Evolutionary conservation across 225 moss, liverwort and hornwort species (phyloP).

Genomic region (Polytrichum commune): DNA sequence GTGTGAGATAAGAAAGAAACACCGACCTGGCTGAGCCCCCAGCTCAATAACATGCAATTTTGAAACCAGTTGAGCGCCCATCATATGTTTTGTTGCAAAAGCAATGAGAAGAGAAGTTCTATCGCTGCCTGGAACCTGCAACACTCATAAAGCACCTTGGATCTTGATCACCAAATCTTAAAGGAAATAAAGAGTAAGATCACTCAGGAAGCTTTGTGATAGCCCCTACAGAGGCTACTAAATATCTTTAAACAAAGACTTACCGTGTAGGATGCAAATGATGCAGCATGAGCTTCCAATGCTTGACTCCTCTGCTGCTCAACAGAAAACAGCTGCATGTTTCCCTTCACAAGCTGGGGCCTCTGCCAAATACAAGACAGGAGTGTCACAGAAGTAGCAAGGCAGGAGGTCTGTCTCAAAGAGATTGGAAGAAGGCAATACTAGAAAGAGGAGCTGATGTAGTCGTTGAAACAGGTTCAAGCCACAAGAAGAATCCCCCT

Average conservation of each 20-base stretch:
- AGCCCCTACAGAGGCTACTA: constrained; percentile 1
- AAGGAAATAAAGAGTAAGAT: neutral
- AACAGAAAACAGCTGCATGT: constrained; percentile 96
- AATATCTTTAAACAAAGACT: constrained; percentile 1
- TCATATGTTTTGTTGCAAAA: constrained; percentile 33
- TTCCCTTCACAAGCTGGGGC: constrained; percentile 94
- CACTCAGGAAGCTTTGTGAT: neutral
- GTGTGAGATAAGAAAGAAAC: constrained; percentile 20
- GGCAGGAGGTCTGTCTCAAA: no score
- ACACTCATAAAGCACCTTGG: constrained; percentile 30
- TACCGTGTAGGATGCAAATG: constrained; percentile 88
- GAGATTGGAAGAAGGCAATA: no score
- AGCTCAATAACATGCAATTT: constrained; percentile 39
- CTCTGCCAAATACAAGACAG: constrained; percentile 50
- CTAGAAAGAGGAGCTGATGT: no score
- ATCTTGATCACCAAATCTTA: constrained; percentile 10
- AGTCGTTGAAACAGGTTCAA: no score
- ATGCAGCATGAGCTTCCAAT: constrained; percentile 92
- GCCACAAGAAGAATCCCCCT: no score
- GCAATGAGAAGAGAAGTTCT: constrained; percentile 27
- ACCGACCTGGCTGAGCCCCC: constrained; percentile 38
- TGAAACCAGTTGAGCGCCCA: constrained; percentile 33
- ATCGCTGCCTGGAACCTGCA: constrained; percentile 37
- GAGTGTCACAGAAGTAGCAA: constrained; percentile 6
- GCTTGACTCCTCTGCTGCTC: constrained; percentile 98